Evolutionary conservation across 2,329 filamentous ascomycete genomes (phyloP).

Genomic region (Sarocladium brachiariae): DNA sequence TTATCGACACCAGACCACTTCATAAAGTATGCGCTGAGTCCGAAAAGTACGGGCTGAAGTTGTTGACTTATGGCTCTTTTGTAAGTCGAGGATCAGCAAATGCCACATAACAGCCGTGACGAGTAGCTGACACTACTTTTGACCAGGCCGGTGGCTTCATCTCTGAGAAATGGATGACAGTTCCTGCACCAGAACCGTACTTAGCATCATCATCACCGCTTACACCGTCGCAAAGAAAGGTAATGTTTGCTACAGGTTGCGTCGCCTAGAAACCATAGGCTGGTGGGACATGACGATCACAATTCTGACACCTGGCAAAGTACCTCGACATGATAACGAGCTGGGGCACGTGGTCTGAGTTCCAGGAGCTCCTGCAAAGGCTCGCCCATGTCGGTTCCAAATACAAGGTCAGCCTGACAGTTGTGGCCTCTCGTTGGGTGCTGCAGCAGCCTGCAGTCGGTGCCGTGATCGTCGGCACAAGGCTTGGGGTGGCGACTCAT

Average conservation of each 20-base stretch:
- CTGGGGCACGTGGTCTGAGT: slow-evolving; percentile 40
- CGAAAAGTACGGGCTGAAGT: slow-evolving; percentile 15
- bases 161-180: slow-evolving; percentile 24
- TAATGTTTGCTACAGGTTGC: neutral
- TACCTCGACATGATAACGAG: slow-evolving; percentile 23
- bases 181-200: slow-evolving; percentile 25
- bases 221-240: slow-evolving; percentile 26
- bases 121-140: neutral
- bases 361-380: slow-evolving; percentile 34
- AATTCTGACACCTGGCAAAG: neutral
- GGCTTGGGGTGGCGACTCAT: slow-evolving; percentile 22
- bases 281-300: no score
- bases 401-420: slow-evolving; percentile 33
- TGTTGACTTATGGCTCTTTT: slow-evolving; percentile 19
- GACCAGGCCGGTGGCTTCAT: slow-evolving; percentile 26
- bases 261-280: no score
- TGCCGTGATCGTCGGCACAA: slow-evolving; percentile 40
- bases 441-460: slow-evolving; percentile 40
- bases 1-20: slow-evolving; percentile 18
- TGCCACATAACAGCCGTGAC: neutral
- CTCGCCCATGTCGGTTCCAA: slow-evolving; percentile 32
- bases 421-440: slow-evolving; percentile 41
- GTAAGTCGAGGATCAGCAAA: no score
- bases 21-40: slow-evolving; percentile 15
- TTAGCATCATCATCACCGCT: slow-evolving; percentile 22